These are phyloP conservation scores for Lonicera japonica DNA, from an alignment of 129 eudicot genomes.

Conservation along the genomic window DNA sequence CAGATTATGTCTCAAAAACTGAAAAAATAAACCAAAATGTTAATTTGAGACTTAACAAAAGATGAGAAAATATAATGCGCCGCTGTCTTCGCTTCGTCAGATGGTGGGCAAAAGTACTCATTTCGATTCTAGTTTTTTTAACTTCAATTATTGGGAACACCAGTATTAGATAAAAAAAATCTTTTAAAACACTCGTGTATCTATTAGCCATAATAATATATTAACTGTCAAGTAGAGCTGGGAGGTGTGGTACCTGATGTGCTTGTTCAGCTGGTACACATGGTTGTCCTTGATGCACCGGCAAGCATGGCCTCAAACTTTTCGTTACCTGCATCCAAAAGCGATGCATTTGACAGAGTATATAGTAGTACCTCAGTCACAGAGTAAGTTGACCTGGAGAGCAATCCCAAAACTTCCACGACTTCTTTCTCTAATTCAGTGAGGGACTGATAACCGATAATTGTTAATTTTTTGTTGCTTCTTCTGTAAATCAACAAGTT, in stretches of 20 bases:
- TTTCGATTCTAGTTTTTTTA: no score
- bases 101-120: no score
- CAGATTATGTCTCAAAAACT: no score
- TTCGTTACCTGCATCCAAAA: conserved; percentile 64
- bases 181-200: no score
- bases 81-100: no score
- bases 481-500: conserved; percentile 49
- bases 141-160: no score
- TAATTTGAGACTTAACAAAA: no score
- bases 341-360: conserved; percentile 53
- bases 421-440: conserved; percentile 46
- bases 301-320: conserved; percentile 89
- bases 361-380: conserved; percentile 59
- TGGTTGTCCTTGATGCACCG: conserved; percentile 14
- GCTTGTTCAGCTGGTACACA: conserved; percentile 10
- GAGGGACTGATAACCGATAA: conserved; percentile 41
- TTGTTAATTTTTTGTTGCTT: conserved; percentile 58
- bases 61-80: no score
- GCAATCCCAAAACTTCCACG: conserved; percentile 64
- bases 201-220: not conserved
- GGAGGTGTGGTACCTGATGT: conserved; percentile 12
- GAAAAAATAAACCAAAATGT: no score
- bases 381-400: conserved; percentile 42
- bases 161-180: no score
- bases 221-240: conserved; percentile 12